These are phyloP conservation scores for Zoysia japonica DNA, from an alignment of 176 grass and related monocot species.

Conservation along the genomic window DNA sequence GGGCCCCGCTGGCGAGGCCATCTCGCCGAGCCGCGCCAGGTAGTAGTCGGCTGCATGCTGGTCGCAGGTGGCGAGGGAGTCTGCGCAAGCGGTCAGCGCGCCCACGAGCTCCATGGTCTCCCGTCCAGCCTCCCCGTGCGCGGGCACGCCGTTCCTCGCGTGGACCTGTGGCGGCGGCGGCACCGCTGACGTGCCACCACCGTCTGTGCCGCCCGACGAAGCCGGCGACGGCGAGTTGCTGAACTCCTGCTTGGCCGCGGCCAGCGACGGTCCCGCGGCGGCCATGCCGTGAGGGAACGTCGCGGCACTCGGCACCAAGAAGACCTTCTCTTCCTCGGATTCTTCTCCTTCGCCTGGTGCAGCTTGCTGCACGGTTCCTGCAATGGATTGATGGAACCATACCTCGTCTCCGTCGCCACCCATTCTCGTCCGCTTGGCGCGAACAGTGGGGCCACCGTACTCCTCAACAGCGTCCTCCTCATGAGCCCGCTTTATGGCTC, in stretches of 20 bases:
- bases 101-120: constrained; percentile 48
- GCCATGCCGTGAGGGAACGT: constrained; percentile 61
- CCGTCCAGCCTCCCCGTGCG: neutral
- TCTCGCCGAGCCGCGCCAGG: constrained; percentile 72
- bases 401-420: constrained; percentile 54
- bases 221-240: constrained; percentile 83
- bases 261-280: constrained; percentile 46
- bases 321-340: constrained; percentile 68
- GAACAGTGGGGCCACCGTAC: constrained; percentile 45
- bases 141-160: neutral
- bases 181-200: constrained; percentile 35
- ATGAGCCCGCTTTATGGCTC: constrained; percentile 66
- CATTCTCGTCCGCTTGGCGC: constrained; percentile 71
- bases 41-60: constrained; percentile 72
- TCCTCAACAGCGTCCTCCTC: constrained; percentile 58
- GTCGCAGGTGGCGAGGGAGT: constrained; percentile 60
- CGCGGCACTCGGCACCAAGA: constrained; percentile 71
- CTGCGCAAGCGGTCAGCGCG: constrained; percentile 69
- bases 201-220: constrained; percentile 62
- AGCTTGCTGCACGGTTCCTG: constrained; percentile 42
- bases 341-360: constrained; percentile 33
- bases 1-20: constrained; percentile 58
- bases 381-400: constrained; percentile 84
- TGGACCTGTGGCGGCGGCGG: constrained; percentile 27
- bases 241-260: constrained; percentile 54